These are phyloP conservation scores for Fusarium sp. DNA, from an alignment of 2,329 filamentous ascomycete species.

Conservation along the genomic window DNA sequence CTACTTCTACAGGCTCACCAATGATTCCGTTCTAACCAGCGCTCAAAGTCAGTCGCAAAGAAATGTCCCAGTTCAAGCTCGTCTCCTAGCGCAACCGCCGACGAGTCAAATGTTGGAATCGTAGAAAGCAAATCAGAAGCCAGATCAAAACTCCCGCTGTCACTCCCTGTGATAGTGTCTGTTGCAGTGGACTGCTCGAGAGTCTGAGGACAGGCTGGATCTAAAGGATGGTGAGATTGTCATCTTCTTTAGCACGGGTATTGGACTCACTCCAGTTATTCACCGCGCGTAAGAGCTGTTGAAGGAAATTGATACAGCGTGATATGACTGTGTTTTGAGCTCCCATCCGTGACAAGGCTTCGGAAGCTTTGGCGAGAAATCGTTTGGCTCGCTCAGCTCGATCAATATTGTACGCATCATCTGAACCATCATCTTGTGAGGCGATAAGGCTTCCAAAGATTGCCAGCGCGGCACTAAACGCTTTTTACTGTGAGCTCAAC, in stretches of 20 bases:
- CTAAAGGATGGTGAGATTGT: not conserved
- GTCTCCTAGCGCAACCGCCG: conserved; percentile 1
- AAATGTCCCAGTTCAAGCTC: conserved; percentile 7
- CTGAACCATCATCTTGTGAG: not conserved
- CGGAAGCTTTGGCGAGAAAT: not conserved
- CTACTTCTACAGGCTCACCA: not conserved
- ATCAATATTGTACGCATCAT: not conserved
- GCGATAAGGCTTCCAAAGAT: conserved; percentile 7
- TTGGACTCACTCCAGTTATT: not conserved
- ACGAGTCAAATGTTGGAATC: not conserved
- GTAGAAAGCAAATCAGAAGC: conserved; percentile 1
- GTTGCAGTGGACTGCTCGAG: not conserved
- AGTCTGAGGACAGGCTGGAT: not conserved
- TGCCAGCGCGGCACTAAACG: conserved; percentile 8
- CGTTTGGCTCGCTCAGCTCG: not conserved
- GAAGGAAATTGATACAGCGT: conserved; percentile 2
- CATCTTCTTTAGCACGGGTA: not conserved
- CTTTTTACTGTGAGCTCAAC: not conserved
- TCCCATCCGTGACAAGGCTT: not conserved
- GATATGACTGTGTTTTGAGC: conserved; percentile 1
- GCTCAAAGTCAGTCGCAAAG: conserved; percentile 4
- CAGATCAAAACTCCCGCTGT: conserved; percentile 2
- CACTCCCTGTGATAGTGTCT: not conserved
- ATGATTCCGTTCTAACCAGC: conserved; percentile 7
- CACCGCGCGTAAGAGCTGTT: not conserved